Evolutionary conservation across 495 filamentous ascomycete genomes (phyloP).

Genomic region (Trichocladium uniseriatum): DNA sequence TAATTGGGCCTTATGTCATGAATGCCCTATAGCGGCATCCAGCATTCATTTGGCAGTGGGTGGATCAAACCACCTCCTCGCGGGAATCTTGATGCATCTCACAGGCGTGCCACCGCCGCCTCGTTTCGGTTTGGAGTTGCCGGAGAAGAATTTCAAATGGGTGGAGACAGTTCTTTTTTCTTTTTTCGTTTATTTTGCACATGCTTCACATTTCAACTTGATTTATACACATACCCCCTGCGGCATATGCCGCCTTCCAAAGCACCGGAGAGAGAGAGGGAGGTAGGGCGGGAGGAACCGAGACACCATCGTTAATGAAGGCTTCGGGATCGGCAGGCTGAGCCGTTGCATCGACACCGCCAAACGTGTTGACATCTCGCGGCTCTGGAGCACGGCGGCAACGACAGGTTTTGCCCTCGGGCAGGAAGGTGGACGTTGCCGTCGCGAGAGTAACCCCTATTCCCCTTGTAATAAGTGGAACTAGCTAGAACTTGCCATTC

Average conservation of each 20-base stretch:
- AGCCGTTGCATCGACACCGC: background rate
- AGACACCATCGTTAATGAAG: background rate
- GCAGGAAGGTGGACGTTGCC: background rate
- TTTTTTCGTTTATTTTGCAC: slow-evolving; percentile 7
- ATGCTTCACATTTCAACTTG: slow-evolving; percentile 9
- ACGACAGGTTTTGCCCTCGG: background rate
- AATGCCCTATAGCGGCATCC: slow-evolving; percentile 30
- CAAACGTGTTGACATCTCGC: background rate
- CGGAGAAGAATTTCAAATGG: slow-evolving; percentile 1
- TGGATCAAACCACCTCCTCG: background rate
- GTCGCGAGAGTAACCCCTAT: background rate
- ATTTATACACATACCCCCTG: slow-evolving; percentile 15
- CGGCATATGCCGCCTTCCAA: slow-evolving; percentile 9
- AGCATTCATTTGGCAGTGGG: background rate
- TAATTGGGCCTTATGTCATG: slow-evolving; percentile 48
- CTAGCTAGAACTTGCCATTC: background rate
- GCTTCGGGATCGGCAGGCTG: background rate
- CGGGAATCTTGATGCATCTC: background rate
- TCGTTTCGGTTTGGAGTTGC: slow-evolving; percentile 7
- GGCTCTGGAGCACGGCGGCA: background rate
- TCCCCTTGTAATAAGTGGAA: slow-evolving; percentile 10
- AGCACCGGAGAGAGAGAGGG: background rate
- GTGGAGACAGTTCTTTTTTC: background rate
- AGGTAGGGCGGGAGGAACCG: background rate
- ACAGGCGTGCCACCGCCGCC: background rate